A percentile compares a stretch with the other conserved stretches of the same genome.
Evolutionary conservation across 1,284 basidiomycete genomes (phyloP).

Genomic region (Binderoboletus segoi): DNA sequence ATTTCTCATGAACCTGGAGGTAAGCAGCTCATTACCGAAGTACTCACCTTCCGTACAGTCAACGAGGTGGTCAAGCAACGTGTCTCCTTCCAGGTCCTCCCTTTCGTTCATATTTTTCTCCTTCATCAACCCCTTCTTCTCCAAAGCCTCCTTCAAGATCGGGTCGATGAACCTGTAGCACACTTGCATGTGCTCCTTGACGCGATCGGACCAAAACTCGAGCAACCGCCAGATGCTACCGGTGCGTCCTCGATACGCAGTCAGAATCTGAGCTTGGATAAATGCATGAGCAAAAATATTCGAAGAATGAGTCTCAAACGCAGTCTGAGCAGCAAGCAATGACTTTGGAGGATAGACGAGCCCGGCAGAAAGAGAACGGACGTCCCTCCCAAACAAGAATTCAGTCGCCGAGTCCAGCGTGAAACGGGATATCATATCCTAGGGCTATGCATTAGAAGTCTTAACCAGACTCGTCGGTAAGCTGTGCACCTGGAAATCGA

Average conservation of each 20-base stretch:
- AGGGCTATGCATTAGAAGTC: no score
- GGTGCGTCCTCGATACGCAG: slow-evolving; percentile 5
- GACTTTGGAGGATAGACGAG: slow-evolving; percentile 39
- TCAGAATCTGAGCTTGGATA: slow-evolving; percentile 14
- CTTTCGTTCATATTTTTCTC: no score
- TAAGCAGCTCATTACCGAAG: no score
- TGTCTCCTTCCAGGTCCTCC: slow-evolving; percentile 25
- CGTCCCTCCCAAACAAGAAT: slow-evolving; percentile 49
- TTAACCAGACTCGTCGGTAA: no score
- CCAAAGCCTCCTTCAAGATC: slow-evolving; percentile 36
- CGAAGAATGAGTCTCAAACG: slow-evolving; percentile 18
- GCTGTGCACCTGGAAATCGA: slow-evolving; percentile 46
- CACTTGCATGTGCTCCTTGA: slow-evolving; percentile 11
- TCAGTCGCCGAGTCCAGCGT: slow-evolving; percentile 52
- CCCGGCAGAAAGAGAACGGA: slow-evolving; percentile 40
- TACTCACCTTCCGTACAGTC: slow-evolving; percentile 32
- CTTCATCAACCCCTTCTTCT: slow-evolving; percentile 25
- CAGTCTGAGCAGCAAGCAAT: slow-evolving; percentile 18
- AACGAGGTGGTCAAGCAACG: slow-evolving; percentile 35
- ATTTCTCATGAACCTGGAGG: no score
- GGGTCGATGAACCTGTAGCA: slow-evolving; percentile 40
- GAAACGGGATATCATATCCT: slow-evolving; percentile 47
- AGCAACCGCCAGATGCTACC: slow-evolving; percentile 21
- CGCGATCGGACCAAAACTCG: slow-evolving; percentile 26
- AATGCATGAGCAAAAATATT: slow-evolving; percentile 35